Base-by-base conservation (phyloP, 495 filamentous ascomycete genomes). In the Penicillium lagena region DNA sequence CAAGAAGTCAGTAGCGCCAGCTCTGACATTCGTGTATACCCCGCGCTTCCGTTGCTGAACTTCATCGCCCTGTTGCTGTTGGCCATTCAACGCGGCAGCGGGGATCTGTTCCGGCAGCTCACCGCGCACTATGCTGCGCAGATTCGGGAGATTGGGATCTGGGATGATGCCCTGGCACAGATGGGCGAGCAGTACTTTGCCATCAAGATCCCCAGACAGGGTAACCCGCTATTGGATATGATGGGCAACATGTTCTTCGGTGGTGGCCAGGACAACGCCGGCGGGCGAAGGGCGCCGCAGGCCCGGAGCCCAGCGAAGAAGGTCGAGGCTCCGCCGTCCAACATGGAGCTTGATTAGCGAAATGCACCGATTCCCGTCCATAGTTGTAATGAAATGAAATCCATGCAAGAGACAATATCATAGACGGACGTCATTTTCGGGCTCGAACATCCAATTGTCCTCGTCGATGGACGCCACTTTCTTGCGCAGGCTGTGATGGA, bases 131-230 rank as follows among this genome's bases (percentile, higher is more conserved):
- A 97, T 63, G 76, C 79, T 9, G 59, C 70, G 4, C 79, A 91
- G 42, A 77, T 97, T 32, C 78, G 76, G 47, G 94, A 96, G 49
- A 67, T 82, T 4, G 75, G 72, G 1, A 69, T 70, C 17, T 96
- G 93, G 89, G 84, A 89, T 34, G 89, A 93, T 58, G 78, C 86
- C 14, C 68, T 97, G 51, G 84, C 87, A 35, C 81, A 86, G 60
- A 81, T 97, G 51, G 93, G 86, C 34, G 90, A 97, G 75, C 90
- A 93, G 78, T 99, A 96, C 68, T 99, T 97, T 63, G 82, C 79
- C n/a, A 96, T 99, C 58, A 84, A 84, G 73, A 80, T 90, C 49
- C 90, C 88, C 28, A 74, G 83, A 39, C 87, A 91, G 67, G 82
- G 82, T 35, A 96, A 96, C 59, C 90, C 89, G 7, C 61, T 97